Evolutionary conservation across 2,329 filamentous ascomycete genomes (phyloP).

Genomic region (Hortaea sp.): DNA sequence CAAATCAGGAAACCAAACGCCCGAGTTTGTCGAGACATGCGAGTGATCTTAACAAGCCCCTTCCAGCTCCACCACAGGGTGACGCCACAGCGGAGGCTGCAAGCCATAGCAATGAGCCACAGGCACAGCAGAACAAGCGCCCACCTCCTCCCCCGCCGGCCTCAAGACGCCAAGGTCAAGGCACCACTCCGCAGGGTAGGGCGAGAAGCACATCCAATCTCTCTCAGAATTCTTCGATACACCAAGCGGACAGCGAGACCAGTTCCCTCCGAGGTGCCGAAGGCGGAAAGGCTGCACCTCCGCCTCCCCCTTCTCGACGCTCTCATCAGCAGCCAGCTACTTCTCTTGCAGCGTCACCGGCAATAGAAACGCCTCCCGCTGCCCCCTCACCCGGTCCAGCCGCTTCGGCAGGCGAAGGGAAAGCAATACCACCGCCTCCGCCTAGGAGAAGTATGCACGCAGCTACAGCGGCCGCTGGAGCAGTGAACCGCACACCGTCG

Average conservation of each 20-base stretch:
- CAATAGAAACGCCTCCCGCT: slow-evolving; percentile 6
- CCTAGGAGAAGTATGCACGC: neutral
- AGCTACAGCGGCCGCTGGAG: slow-evolving; percentile 10
- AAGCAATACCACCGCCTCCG: slow-evolving; percentile 16
- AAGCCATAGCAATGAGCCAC: neutral
- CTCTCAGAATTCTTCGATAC: slow-evolving; percentile 9
- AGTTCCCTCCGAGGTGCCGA: neutral
- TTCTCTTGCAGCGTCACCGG: slow-evolving; percentile 1
- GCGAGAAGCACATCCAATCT: slow-evolving; percentile 19
- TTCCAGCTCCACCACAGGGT: slow-evolving; percentile 30
- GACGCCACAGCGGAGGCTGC: neutral
- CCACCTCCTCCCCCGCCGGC: slow-evolving; percentile 38
- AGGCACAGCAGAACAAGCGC: slow-evolving; percentile 26
- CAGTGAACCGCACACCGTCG: slow-evolving; percentile 9
- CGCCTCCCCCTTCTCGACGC: slow-evolving; percentile 21
- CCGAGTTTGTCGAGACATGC: slow-evolving; percentile 25
- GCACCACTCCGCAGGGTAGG: slow-evolving; percentile 6
- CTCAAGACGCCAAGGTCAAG: slow-evolving; percentile 36
- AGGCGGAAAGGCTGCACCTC: slow-evolving; percentile 12
- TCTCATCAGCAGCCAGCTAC: slow-evolving; percentile 3
- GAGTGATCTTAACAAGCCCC: slow-evolving; percentile 51
- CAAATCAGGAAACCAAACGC: slow-evolving; percentile 2
- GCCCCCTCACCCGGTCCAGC: slow-evolving; percentile 1
- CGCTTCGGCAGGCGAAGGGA: neutral
- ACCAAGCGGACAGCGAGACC: neutral